Conservation (phyloP, 805 yeast species). For the Schizosaccharomyces lindneri region DNA sequence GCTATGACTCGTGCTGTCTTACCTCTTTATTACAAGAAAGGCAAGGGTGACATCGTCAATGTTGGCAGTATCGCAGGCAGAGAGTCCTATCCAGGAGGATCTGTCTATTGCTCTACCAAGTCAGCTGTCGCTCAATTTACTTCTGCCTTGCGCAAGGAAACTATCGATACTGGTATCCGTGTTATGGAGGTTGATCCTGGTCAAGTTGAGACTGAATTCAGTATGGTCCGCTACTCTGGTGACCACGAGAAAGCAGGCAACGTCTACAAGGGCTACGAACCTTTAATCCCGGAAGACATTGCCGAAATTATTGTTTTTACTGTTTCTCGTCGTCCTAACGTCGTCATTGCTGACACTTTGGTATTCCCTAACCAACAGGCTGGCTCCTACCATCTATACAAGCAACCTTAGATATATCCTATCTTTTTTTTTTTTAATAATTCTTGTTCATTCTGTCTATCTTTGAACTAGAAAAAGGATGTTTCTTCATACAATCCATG, state of each 20-base stretch:
- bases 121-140: conserved; percentile 36
- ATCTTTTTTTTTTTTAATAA: too few relatives aligned
- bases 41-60: conserved; percentile 30
- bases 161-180: conserved; percentile 42
- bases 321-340: conserved; percentile 34
- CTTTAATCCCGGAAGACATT: conserved; percentile 47
- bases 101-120: conserved; percentile 47
- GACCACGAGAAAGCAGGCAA: conserved; percentile 34
- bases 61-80: conserved; percentile 49
- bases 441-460: too few relatives aligned
- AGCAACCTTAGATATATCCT: background rate
- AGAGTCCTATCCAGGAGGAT: conserved; percentile 46
- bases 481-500: too few relatives aligned
- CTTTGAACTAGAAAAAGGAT: too few relatives aligned
- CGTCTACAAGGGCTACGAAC: conserved; percentile 42
- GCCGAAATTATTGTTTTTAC: conserved; percentile 52
- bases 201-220: conserved; percentile 53
- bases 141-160: conserved; percentile 42
- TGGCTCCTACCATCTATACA: conserved; percentile 8
- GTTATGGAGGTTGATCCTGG: conserved; percentile 60
- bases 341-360: conserved; percentile 57
- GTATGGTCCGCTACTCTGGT: conserved; percentile 34
- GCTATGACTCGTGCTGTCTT: conserved; percentile 60
- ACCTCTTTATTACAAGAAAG: conserved; percentile 40
- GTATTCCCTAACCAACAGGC: conserved; percentile 44